A percentile compares a stretch with the other conserved stretches of the same genome.
Evolutionary conservation across 768 basidiomycete genomes (phyloP).

Genomic region (Mycena sanguinolenta): DNA sequence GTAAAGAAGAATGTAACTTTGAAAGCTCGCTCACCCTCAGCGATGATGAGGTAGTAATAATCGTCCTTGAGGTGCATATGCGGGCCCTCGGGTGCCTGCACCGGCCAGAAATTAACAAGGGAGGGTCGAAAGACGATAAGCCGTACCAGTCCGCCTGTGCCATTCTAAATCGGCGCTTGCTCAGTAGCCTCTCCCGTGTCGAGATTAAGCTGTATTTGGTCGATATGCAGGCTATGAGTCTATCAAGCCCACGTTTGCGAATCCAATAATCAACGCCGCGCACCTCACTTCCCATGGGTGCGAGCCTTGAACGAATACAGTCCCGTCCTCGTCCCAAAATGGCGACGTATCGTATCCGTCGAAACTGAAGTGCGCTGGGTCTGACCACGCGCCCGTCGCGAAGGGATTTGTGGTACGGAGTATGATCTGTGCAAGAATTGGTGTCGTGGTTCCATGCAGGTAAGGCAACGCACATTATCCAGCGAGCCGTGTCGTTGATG

Average conservation of each 20-base stretch:
- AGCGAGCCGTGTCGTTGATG: conserved; percentile 38
- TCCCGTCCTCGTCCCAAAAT: conserved; percentile 50
- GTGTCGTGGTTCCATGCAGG: neutral
- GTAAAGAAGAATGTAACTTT: neutral
- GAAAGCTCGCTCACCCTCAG: conserved; percentile 47
- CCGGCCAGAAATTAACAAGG: neutral
- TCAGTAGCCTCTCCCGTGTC: conserved; percentile 39
- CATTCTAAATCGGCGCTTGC: conserved; percentile 41
- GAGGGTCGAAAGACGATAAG: no score
- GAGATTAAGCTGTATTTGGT: conserved; percentile 40
- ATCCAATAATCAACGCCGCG: neutral
- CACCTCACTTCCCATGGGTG: conserved; percentile 42
- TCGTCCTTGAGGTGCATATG: conserved; percentile 45
- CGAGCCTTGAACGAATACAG: conserved; percentile 46
- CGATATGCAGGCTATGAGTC: conserved; percentile 40
- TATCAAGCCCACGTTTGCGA: neutral
- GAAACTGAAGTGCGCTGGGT: conserved; percentile 49
- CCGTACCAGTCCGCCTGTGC: conserved; percentile 41
- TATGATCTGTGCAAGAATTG: conserved; percentile 33
- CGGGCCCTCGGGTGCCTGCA: conserved; percentile 44
- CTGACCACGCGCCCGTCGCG: conserved; percentile 43
- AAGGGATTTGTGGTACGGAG: conserved; percentile 41
- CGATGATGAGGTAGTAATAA: conserved; percentile 53
- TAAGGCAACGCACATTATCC: conserved; percentile 38
- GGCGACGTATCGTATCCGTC: conserved; percentile 50